Evolutionary conservation across 495 filamentous ascomycete species (phyloP).

Genomic region (Oidiodendron maius): DNA sequence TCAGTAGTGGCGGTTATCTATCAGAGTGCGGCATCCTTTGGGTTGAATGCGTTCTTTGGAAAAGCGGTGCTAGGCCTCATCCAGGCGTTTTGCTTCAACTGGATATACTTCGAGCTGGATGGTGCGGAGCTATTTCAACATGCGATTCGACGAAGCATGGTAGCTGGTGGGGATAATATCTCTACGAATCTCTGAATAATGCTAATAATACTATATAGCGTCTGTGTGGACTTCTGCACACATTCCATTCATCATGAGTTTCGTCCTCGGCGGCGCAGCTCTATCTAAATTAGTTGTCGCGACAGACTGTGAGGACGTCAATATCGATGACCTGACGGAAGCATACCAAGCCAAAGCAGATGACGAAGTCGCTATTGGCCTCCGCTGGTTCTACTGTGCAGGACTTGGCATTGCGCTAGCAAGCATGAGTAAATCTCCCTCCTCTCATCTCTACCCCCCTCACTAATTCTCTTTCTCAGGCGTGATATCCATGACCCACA

Average conservation of each 20-base stretch:
- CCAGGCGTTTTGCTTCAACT: constrained; percentile 56
- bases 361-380: constrained; percentile 34
- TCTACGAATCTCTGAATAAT: not conserved
- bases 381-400: constrained; percentile 54
- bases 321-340: constrained; percentile 37
- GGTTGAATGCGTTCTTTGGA: constrained; percentile 53
- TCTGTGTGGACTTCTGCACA: constrained; percentile 36
- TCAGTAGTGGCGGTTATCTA: constrained; percentile 52
- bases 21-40: constrained; percentile 39
- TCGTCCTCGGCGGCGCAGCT: constrained; percentile 45
- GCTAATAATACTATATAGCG: constrained; percentile 20
- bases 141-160: constrained; percentile 45
- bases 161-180: constrained; percentile 26
- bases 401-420: constrained; percentile 47
- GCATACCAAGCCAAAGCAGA: constrained; percentile 36
- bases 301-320: constrained; percentile 38
- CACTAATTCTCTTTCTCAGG: constrained; percentile 15
- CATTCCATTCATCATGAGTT: constrained; percentile 53
- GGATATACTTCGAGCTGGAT: constrained; percentile 61
- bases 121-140: constrained; percentile 45
- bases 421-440: constrained; percentile 34
- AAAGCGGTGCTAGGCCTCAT: constrained; percentile 51
- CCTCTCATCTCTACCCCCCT: not conserved
- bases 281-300: constrained; percentile 48
- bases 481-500: constrained; percentile 36